Percentiles rank a stretch among this genome's conserved stretches.
Conservation (phyloP, 768 basidiomycete genomes). For the Melanogaster broomeanus region DNA sequence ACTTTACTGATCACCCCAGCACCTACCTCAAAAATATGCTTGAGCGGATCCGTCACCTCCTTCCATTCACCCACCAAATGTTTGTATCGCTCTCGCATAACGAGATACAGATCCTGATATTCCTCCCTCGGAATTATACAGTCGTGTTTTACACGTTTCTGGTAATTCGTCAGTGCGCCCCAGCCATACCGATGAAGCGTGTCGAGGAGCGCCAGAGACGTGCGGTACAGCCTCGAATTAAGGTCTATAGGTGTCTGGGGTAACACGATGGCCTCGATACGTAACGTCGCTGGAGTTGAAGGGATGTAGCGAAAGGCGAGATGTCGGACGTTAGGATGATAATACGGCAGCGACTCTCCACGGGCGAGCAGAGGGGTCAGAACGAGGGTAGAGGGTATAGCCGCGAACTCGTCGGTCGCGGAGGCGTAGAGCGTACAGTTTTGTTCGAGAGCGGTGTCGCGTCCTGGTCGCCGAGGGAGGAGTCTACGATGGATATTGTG, state of each 20-base stretch:
- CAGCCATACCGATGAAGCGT: constrained; percentile 87
- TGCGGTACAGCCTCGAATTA: constrained; percentile 74
- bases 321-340: constrained; percentile 81
- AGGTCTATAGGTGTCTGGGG: constrained; percentile 48
- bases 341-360: constrained; percentile 70
- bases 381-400: constrained; percentile 43
- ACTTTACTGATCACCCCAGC: background rate
- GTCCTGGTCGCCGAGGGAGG: constrained; percentile 74
- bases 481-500: constrained; percentile 65
- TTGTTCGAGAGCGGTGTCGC: constrained; percentile 76
- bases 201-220: constrained; percentile 77
- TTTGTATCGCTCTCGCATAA: constrained; percentile 84
- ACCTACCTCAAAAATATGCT: constrained; percentile 86
- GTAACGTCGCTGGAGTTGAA: constrained; percentile 22
- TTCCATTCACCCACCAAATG: constrained; percentile 74
- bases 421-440: constrained; percentile 71
- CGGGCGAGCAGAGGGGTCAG: constrained; percentile 57
- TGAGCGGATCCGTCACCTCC: constrained; percentile 82
- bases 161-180: constrained; percentile 79
- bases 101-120: constrained; percentile 90
- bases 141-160: constrained; percentile 87
- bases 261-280: constrained; percentile 35
- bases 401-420: constrained; percentile 17
- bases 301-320: constrained; percentile 79
- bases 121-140: constrained; percentile 68